A percentile compares a stretch with the other conserved stretches of the same genome.
Evolutionary conservation across 139 green algal genomes (phyloP).

Genomic region (Diplosphaera chodatii): DNA sequence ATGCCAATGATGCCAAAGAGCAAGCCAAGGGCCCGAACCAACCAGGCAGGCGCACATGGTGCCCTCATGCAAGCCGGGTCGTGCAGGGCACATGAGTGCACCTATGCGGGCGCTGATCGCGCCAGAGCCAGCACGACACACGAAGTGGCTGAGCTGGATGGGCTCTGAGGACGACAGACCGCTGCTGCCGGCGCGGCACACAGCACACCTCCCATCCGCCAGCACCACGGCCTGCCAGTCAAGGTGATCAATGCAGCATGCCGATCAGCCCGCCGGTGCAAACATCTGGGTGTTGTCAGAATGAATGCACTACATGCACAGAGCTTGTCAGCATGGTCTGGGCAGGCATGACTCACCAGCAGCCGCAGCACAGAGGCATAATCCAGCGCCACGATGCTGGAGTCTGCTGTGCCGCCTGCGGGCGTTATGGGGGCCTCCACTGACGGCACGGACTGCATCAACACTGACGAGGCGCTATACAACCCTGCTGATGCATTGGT

Average conservation of each 20-base stretch:
- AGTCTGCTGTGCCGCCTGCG: constrained; percentile 1
- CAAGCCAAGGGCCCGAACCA: too few species aligned
- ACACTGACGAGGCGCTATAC: too few species aligned
- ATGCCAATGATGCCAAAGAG: too few species aligned
- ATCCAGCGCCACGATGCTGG: constrained; percentile 15
- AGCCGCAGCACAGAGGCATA: constrained; percentile 21
- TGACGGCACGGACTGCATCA: neutral
- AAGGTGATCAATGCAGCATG: too few species aligned
- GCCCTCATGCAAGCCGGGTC: neutral
- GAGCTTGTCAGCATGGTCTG: too few species aligned
- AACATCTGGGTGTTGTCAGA: too few species aligned
- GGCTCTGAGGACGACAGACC: constrained; percentile 26
- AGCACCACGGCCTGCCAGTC: constrained; percentile 29
- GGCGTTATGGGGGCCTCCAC: neutral
- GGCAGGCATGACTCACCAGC: constrained; percentile 7
- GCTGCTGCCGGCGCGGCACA: constrained; percentile 19
- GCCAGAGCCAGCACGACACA: constrained; percentile 17
- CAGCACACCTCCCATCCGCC: constrained; percentile 27
- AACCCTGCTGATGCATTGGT: too few species aligned
- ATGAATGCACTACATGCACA: too few species aligned
- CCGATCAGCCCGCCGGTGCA: too few species aligned
- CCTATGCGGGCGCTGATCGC: constrained; percentile 8
- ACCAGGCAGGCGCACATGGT: too few species aligned
- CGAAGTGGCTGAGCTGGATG: constrained; percentile 21
- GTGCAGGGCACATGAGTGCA: neutral